Evolutionary conservation across 192 early-diverging fungal genomes (phyloP), one percentile per base, ranked within the genome.

Genomic region (Geosiphon pyriformis): DNA sequence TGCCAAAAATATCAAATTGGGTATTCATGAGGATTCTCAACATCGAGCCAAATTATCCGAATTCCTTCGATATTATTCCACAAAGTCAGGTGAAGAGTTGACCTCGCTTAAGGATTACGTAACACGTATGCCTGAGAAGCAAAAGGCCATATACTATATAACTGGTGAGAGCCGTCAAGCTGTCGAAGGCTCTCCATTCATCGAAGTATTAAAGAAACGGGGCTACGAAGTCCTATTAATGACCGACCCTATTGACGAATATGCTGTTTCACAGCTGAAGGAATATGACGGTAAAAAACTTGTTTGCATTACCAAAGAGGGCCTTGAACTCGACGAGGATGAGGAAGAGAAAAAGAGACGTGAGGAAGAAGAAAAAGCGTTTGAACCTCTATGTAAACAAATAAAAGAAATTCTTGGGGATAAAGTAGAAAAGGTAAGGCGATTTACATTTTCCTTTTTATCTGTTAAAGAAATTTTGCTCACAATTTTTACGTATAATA

Each of bases 101-200:
- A 95, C 95, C 72, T 97, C 95, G 59, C 82, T 99, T 78, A 96
- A 98, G 90, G 98, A 99, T 87, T 99, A 99, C 76, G 87, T 98
- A 70, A 96, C 94, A 68, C 98, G 98, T 79, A 99, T 99, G 98
- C 92, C 94, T 80, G 95, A 96, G 85, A 95, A 95, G 90, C 98
- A 99, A 82, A 95, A 98, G 90, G 90, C 92, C 86, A 99, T 99
- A 82, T 99, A 98, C 86, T 94, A 93, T 83, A 95, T 98, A 86
- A 97, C 95, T 60, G 95, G 94, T 64, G 94, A 96, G 84, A 92
- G 89, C 73, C 87, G 87, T 70, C 86, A 88, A 72, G 90, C 89
- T 33, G 93, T 97, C 69, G 95, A 98, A 83, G 92, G 92, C 80
- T 91, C 93, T 72, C 95, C 97, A 50, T 99, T 97, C 92, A 80